Evolutionary conservation across 2,329 filamentous ascomycete genomes (phyloP).

Genomic region (Cladorrhinum sp.): DNA sequence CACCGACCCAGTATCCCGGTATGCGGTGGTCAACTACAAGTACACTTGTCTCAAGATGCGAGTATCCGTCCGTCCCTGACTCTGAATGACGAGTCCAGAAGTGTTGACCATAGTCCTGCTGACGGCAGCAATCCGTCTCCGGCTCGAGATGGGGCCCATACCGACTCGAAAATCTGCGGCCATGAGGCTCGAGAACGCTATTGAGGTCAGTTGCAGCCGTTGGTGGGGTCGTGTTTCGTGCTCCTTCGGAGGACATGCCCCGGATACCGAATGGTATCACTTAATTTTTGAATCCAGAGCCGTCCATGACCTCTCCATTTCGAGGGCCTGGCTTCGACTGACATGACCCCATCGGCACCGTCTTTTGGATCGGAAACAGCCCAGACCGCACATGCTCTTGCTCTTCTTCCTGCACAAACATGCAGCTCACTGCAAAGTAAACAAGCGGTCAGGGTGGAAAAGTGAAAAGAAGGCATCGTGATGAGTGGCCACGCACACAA

Average conservation of each 20-base stretch:
- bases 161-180: neutral
- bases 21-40: neutral
- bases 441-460: conserved; percentile 12
- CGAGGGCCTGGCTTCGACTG: neutral
- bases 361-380: neutral
- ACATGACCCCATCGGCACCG: neutral
- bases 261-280: neutral
- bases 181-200: neutral
- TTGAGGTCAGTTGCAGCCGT: neutral
- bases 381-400: too few relatives aligned
- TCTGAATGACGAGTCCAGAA: neutral
- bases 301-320: neutral
- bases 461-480: conserved; percentile 4
- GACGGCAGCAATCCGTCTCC: neutral
- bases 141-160: neutral
- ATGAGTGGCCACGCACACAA: neutral
- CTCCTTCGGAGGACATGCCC: neutral
- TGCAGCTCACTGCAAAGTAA: neutral
- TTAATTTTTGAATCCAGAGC: neutral
- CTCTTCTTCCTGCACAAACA: neutral
- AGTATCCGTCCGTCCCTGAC: too few relatives aligned
- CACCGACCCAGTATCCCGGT: neutral
- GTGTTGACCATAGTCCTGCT: neutral
- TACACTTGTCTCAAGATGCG: neutral
- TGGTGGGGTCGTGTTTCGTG: neutral